Evolutionary conservation across 495 filamentous ascomycete species (phyloP), one percentile per base, ranked within the genome.

Genomic region (Xylaria castorea): DNA sequence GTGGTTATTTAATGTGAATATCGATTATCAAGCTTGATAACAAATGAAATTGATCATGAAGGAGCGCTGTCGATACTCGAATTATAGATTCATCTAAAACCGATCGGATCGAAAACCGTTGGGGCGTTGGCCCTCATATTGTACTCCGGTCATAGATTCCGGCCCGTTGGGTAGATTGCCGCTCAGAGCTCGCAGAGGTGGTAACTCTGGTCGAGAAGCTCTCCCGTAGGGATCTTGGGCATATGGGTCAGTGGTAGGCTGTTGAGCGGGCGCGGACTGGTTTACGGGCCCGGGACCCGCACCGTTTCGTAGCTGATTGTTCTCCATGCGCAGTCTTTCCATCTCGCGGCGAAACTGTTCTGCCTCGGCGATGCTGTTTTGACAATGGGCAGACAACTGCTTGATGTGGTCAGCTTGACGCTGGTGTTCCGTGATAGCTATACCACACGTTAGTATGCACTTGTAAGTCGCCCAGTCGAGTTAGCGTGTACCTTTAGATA

Each of bases 401-500:
- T 80, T 78, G 68, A 85, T 82, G 12, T 76, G 66, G 18, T 85
- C 80, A 38, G 71, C 68, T 70, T 85, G 83, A 27, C 84, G 82
- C 58, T 84, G 79, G 75, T 89, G 90, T 73, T 90, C 86, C 38
- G 82, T 76, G 34, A 88, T 88, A n/a, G 87, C 87, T 89, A 66
- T 40, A 25, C 3, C 6, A 61, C 16, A 14, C n/a, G 22, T 72
- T 32, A 72, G 70, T 51, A 51, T 42, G 14, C 20, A 22, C n/a
- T 30, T 46, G 18, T 36, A 27, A 51, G 6, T 61, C n/a, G 42
- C 38, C 30, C 1, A 7, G 7, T 48, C 20, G 7, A 72, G 27
- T 71, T 11, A 34, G 51, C 25, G 18, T 75, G 46, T 86, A 97
- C 94, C 93, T 88, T 95, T 94, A 12, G 93, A 97, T n/a, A 99